Percentiles rank a stretch among this genome's conserved stretches.
phyloP scores from a whole-genome alignment of 768 basidiomycete species.

The Xerocomellus dryophilus region DNA sequence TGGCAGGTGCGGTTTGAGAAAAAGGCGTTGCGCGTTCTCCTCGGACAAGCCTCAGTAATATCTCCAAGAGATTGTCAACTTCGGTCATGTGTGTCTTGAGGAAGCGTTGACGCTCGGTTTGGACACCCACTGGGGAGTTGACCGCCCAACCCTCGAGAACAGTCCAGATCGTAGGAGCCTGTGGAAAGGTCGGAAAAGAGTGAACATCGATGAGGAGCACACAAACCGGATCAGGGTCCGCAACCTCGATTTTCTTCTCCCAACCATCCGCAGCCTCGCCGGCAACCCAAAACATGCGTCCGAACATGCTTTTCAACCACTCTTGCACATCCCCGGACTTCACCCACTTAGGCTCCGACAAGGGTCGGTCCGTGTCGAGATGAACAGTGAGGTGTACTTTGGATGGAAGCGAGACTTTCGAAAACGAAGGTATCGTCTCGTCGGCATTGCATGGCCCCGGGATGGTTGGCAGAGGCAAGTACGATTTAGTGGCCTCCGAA shows the following conservation, averaged over 20 bases:
- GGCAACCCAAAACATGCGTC: slow-evolving; percentile 82
- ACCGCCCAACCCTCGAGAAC: slow-evolving; percentile 86
- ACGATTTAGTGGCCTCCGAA: slow-evolving; percentile 69
- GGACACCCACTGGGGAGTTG: slow-evolving; percentile 75
- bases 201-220: not conserved
- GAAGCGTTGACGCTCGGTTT: slow-evolving; percentile 81
- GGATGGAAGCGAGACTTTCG: slow-evolving; percentile 48
- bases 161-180: slow-evolving; percentile 92
- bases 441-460: slow-evolving; percentile 46
- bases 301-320: slow-evolving; percentile 87
- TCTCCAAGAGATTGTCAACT: slow-evolving; percentile 87
- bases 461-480: slow-evolving; percentile 53
- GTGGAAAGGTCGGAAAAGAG: slow-evolving; percentile 2
- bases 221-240: slow-evolving; percentile 93
- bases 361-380: slow-evolving; percentile 82
- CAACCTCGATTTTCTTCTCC: slow-evolving; percentile 90
- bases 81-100: slow-evolving; percentile 84
- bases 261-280: slow-evolving; percentile 85
- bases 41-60: slow-evolving; percentile 86
- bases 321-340: slow-evolving; percentile 92
- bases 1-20: slow-evolving; percentile 57
- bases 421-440: slow-evolving; percentile 71
- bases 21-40: slow-evolving; percentile 79
- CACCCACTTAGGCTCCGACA: slow-evolving; percentile 97
- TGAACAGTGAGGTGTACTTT: slow-evolving; percentile 67